Conservation (phyloP, 2,329 filamentous ascomycete species). For the Aspergillus vadensis region DNA sequence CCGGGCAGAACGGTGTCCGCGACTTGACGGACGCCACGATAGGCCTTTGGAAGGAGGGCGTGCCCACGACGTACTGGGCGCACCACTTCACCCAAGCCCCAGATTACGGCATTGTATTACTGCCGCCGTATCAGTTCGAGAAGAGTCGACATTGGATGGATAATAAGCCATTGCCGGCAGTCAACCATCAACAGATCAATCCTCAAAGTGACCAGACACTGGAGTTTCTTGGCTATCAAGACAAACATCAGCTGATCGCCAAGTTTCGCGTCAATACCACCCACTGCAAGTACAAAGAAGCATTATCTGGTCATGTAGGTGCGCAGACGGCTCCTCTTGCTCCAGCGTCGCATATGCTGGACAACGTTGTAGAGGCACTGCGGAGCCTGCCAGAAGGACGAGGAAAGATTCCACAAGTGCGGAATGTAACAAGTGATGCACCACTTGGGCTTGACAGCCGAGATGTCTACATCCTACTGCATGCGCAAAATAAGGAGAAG, state of each 20-base stretch:
- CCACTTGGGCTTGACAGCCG: slow-evolving; percentile 18
- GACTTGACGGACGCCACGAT: slow-evolving; percentile 32
- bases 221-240: slow-evolving; percentile 17
- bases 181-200: too few relatives aligned
- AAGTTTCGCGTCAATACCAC: slow-evolving; percentile 22
- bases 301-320: slow-evolving; percentile 20
- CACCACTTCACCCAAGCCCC: slow-evolving; percentile 33
- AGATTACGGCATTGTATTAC: slow-evolving; percentile 28
- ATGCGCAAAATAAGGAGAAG: not conserved
- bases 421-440: slow-evolving; percentile 19
- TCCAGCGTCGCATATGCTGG: slow-evolving; percentile 19
- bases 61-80: slow-evolving; percentile 42
- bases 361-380: slow-evolving; percentile 21
- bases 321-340: slow-evolving; percentile 20
- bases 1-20: slow-evolving; percentile 4
- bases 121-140: slow-evolving; percentile 52
- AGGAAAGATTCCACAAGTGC: slow-evolving; percentile 15
- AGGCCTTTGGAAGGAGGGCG: slow-evolving; percentile 45
- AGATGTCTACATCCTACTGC: slow-evolving; percentile 15
- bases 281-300: slow-evolving; percentile 14
- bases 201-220: not conserved
- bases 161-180: slow-evolving; percentile 15
- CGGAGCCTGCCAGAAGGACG: slow-evolving; percentile 16
- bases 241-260: not conserved
- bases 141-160: slow-evolving; percentile 45